Conservation (phyloP, 371 early-diverging fungal species). For the Mortierella sp. region DNA sequence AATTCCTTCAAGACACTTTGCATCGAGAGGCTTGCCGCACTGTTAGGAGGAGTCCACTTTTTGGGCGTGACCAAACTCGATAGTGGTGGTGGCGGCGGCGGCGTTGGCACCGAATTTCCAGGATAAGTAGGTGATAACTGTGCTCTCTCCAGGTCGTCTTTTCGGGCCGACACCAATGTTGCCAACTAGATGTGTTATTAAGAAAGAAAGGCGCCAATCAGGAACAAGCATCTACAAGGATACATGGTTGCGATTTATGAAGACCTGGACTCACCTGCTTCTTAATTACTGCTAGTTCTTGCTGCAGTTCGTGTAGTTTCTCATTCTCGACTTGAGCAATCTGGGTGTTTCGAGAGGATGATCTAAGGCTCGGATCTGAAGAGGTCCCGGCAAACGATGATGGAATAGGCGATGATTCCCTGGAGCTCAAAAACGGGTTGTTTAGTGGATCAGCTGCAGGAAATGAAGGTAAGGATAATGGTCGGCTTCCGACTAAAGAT, state of each 20-base stretch:
- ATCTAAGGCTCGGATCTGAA: background rate
- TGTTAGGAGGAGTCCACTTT: slow-evolving; percentile 30
- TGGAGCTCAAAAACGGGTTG: slow-evolving; percentile 10
- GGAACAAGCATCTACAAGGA: background rate
- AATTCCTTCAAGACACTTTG: slow-evolving; percentile 38
- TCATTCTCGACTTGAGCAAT: slow-evolving; percentile 20
- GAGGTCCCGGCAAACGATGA: background rate
- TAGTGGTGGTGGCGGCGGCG: slow-evolving; percentile 16
- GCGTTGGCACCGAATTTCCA: slow-evolving; percentile 18
- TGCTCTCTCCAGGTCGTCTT: slow-evolving; percentile 20
- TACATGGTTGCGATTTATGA: background rate
- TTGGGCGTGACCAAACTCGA: slow-evolving; percentile 7
- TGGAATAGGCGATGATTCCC: slow-evolving; percentile 16
- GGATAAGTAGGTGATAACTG: slow-evolving; percentile 6
- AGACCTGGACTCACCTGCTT: slow-evolving; percentile 21
- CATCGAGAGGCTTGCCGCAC: slow-evolving; percentile 36
- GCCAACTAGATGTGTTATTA: slow-evolving; percentile 19
- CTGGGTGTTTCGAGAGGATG: background rate
- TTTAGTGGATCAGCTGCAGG: background rate
- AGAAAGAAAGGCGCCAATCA: background rate
- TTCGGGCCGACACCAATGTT: slow-evolving; percentile 36
- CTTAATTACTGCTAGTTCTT: slow-evolving; percentile 40
- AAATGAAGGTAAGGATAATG: background rate
- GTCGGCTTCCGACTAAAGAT: background rate
- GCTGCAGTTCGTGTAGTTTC: slow-evolving; percentile 29